Base-by-base conservation (phyloP, 352 stramenopile species). In the Globisporangium perplexum region DNA sequence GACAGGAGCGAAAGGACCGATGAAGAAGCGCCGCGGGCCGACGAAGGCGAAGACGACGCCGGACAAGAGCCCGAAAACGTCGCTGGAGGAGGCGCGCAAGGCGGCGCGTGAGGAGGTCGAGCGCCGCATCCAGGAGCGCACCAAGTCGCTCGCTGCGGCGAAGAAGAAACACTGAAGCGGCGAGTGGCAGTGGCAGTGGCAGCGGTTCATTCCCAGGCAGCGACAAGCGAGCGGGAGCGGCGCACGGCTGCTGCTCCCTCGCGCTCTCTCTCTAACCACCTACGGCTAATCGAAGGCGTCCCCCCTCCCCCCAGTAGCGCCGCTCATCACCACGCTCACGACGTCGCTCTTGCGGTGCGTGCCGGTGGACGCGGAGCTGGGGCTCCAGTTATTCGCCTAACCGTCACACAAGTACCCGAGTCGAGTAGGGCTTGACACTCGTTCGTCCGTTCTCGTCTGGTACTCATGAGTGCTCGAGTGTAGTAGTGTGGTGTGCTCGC, bases 71-170 rank as follows among this genome's bases (percentile, higher is more conserved):
- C 23, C 31, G 53, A 65, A 62, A 39, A 82, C 79, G 69, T 72
- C 73, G 18, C 43, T 90, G 35, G 81, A 74, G 24, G 74, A 88
- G 42, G 81, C 77, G 12, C 72, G 78, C 36, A 75, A 73, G 36
- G 78, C 77, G 22, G 81, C 81, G n/a, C 79, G 87, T 53, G 74
- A 86, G 30, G 78, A 87, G n/a, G 71, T 90, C 12, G 75, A 84
- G 33, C 69, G 71, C 33, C 78, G 81, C 12, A 81, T 85, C 18
- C 72, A 90, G 47, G 78, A 83, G 46, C 81, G 81, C 39, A 59
- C 77, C 26, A 80, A 74, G 45, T 54, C 66, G 30, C 57, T 92
- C 11, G 69, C 72, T 26, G 65, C 72, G 23, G 68, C 72, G 10
- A 88, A 87, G 59, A 88, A 88, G 70, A 87, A 88, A 49, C 77